Evolutionary conservation across 176 grass and related monocot genomes (phyloP).

Genomic region (Eleusine coracana): DNA sequence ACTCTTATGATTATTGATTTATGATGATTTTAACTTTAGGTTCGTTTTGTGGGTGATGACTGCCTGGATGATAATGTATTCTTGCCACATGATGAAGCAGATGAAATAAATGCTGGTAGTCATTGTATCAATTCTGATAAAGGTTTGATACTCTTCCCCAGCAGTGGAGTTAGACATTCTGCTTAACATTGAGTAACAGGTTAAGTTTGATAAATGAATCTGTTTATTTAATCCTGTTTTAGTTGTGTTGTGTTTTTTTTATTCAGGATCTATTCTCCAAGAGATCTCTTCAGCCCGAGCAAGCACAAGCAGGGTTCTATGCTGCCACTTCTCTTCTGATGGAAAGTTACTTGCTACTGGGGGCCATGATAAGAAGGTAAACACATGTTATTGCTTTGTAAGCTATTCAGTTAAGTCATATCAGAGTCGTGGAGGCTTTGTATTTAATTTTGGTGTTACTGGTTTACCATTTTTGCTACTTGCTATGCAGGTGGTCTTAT

Average conservation of each 20-base stretch:
- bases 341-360: conserved; percentile 93
- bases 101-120: conserved; percentile 61
- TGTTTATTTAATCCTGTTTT: not conserved
- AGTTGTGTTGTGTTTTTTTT: conserved; percentile 17
- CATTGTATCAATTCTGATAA: conserved; percentile 65
- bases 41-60: conserved; percentile 71
- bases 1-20: conserved; percentile 27
- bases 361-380: conserved; percentile 97
- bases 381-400: conserved; percentile 16
- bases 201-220: not conserved
- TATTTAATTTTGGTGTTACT: not conserved
- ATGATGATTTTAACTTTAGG: conserved; percentile 46
- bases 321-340: conserved; percentile 94
- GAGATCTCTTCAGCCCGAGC: conserved; percentile 68
- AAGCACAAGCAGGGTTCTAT: conserved; percentile 74
- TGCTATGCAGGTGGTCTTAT: conserved; percentile 69
- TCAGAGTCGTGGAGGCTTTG: not conserved
- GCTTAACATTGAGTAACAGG: not conserved
- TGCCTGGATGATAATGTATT: conserved; percentile 85
- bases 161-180: conserved; percentile 15
- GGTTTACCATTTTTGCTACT: conserved; percentile 33
- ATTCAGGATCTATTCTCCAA: conserved; percentile 68
- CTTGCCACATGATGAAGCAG: conserved; percentile 72
- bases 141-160: conserved; percentile 46
- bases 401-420: conserved; percentile 23